Evolutionary conservation across 148 eudicot species (phyloP), one percentile per base, ranked within the genome.

Genomic region (Chenopodium quinoa): DNA sequence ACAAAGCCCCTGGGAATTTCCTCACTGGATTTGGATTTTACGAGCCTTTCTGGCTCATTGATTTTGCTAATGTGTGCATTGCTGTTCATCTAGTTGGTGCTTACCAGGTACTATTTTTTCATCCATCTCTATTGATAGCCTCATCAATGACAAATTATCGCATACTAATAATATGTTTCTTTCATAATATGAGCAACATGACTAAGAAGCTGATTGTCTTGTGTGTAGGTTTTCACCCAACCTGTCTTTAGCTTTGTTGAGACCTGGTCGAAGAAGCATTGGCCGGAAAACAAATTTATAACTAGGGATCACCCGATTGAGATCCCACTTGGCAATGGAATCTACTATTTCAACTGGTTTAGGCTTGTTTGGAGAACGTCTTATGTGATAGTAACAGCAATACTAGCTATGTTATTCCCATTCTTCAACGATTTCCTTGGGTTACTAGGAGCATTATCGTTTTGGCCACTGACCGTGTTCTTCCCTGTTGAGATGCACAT

Each of bases 1-100:
- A 92, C 46, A 75, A 91, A 0, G 97, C 98, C 3, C 97, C 97
- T 0, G 98, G 98, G 2, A 95, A 95, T 81, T 95, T 95, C 81
- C 94, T 95, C 63, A 93, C 98, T 9, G 97, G 98, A 0, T 95
- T 93, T 47, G 98, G 97, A n/a, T 95, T 93, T 84, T 95, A 91
- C 37, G 97, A 95, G 73, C 98, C 98, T 5, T 92, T 85, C 56
- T 93, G 97, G 98, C 90, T 92, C 3, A 77, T 93, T 34, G 97
- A 93, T 81, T 84, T 92, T 25, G 97, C 98, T 73, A 95, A 93
- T 47, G 75, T 93, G 20, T 90, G 92, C 90, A 95, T 93, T 27
- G 99, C 91, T 0, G 13, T 95, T 78, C 97, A 95, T 85, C 91
- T 93, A 0, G 86, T 93, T 11, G 99, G 98, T 9, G 98, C 98